Evolutionary conservation across 2,329 filamentous ascomycete species (phyloP).

Genomic region (Xylariales sp.): DNA sequence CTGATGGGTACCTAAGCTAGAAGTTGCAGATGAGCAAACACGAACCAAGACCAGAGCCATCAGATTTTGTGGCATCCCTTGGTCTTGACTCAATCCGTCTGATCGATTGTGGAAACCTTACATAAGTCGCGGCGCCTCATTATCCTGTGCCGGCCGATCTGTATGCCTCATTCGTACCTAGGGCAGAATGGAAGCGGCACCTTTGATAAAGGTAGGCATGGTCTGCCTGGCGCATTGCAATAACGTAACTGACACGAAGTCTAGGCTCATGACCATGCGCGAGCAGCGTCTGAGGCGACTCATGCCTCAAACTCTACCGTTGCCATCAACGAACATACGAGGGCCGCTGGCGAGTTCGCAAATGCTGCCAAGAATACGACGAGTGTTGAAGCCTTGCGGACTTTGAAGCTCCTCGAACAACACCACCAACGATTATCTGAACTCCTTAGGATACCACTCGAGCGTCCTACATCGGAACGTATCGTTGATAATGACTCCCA

Average conservation of each 20-base stretch:
- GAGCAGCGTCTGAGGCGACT: conserved; percentile 72
- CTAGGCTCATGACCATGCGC: conserved; percentile 83
- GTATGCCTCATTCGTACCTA: too few species aligned
- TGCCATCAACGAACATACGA: conserved; percentile 81
- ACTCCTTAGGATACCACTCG: conserved; percentile 67
- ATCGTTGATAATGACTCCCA: conserved; percentile 31
- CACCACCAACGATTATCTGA: conserved; percentile 82
- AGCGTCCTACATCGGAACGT: conserved; percentile 38
- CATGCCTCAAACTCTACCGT: conserved; percentile 72
- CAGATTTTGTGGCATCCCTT: too few species aligned
- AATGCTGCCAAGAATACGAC: conserved; percentile 70
- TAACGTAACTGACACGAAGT: conserved; percentile 16
- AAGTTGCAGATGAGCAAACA: too few species aligned
- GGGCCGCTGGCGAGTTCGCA: conserved; percentile 84
- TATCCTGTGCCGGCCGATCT: too few species aligned
- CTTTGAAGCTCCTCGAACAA: conserved; percentile 77
- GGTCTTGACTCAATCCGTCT: too few species aligned
- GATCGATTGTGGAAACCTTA: too few species aligned
- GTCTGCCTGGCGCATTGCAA: conserved; percentile 8
- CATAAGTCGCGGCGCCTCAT: too few species aligned
- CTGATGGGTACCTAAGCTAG: too few species aligned
- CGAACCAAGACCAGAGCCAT: too few species aligned
- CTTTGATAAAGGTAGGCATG: conserved; percentile 57
- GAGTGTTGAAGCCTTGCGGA: conserved; percentile 70
- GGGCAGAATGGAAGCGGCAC: conserved; percentile 60